Evolutionary conservation across 2,329 filamentous ascomycete genomes (phyloP).

Genomic region (Didymella arachidicola): DNA sequence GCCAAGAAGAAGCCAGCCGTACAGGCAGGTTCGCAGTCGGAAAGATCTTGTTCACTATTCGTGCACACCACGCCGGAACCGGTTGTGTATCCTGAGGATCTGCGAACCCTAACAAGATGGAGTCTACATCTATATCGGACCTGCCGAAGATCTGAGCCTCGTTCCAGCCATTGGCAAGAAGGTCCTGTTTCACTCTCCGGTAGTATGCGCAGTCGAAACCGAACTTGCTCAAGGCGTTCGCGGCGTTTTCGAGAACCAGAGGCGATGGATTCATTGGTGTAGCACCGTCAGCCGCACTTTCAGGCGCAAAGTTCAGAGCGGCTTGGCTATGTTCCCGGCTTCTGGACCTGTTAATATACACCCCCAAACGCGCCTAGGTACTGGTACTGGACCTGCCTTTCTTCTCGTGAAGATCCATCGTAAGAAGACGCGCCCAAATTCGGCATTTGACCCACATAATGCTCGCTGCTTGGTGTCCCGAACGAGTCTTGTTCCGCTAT

Average conservation of each 20-base stretch:
- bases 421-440: constrained; percentile 43
- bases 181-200: constrained; percentile 42
- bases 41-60: constrained; percentile 44
- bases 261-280: constrained; percentile 31
- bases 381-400: constrained; percentile 36
- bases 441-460: constrained; percentile 31
- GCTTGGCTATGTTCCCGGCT: constrained; percentile 47
- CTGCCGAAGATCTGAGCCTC: constrained; percentile 45
- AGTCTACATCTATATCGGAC: constrained; percentile 47
- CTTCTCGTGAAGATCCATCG: constrained; percentile 44
- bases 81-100: constrained; percentile 46
- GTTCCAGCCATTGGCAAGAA: constrained; percentile 45
- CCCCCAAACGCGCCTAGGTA: constrained; percentile 7
- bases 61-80: constrained; percentile 46
- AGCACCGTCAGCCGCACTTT: constrained; percentile 30
- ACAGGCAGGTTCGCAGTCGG: constrained; percentile 36
- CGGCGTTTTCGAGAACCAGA: constrained; percentile 28
- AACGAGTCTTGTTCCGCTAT: constrained; percentile 38
- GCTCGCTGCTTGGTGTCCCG: constrained; percentile 39
- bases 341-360: constrained; percentile 30
- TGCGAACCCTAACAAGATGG: constrained; percentile 43
- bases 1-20: constrained; percentile 43
- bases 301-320: constrained; percentile 35
- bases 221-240: constrained; percentile 40
- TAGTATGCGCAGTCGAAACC: constrained; percentile 47